Conservation (phyloP, 345 rosid genomes). For the Brassica incana region DNA sequence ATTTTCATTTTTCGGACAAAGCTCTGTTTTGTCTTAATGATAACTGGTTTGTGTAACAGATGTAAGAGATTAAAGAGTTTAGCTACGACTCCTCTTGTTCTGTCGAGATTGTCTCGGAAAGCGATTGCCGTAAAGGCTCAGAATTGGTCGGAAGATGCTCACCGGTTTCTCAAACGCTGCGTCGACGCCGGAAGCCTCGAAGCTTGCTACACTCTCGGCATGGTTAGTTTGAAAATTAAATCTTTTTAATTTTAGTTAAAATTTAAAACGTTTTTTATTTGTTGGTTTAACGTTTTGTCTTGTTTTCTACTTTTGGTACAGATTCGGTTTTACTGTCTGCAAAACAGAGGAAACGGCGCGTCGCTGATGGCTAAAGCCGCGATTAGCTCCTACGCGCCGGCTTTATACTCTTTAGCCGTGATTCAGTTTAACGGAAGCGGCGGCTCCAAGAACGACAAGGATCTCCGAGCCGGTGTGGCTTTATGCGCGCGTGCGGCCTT, state of each 20-base stretch:
- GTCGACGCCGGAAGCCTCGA: slow-evolving; percentile 89
- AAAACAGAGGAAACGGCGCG: slow-evolving; percentile 81
- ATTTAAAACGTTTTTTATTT: not conserved
- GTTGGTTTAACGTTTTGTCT: not conserved
- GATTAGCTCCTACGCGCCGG: slow-evolving; percentile 78
- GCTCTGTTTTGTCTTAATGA: not conserved
- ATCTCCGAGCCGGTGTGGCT: slow-evolving; percentile 90
- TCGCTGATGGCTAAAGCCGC: slow-evolving; percentile 96
- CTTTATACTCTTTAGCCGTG: slow-evolving; percentile 82
- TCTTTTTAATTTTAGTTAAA: not conserved
- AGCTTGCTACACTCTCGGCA: slow-evolving; percentile 95
- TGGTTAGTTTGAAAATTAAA: slow-evolving; percentile 46
- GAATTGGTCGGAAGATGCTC: slow-evolving; percentile 84
- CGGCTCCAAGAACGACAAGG: slow-evolving; percentile 87
- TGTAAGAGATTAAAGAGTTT: slow-evolving; percentile 81
- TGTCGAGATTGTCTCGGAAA: slow-evolving; percentile 64
- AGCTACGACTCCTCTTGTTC: slow-evolving; percentile 54
- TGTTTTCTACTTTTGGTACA: slow-evolving; percentile 26
- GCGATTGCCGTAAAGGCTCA: slow-evolving; percentile 60
- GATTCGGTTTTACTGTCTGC: slow-evolving; percentile 95
- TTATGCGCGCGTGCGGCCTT: slow-evolving; percentile 91
- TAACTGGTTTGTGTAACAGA: slow-evolving; percentile 45
- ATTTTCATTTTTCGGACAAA: not conserved
- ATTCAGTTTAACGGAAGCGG: slow-evolving; percentile 99
- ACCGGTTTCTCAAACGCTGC: slow-evolving; percentile 73